Conservation (phyloP, 805 yeast genomes). For the Saccharomycopsis amapae region DNA sequence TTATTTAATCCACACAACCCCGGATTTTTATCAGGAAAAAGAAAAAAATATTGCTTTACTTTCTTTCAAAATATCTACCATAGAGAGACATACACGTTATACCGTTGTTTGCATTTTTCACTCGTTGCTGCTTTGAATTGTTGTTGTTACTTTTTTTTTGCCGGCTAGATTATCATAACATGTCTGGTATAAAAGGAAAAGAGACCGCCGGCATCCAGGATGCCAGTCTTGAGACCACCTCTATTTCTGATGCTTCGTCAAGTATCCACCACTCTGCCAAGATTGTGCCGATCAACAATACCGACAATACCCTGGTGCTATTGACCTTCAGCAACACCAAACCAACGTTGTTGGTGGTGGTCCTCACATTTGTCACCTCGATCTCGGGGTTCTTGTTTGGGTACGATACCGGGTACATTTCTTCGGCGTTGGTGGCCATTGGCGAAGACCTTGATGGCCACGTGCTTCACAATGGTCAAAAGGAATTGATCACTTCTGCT, state of each 20-base stretch:
- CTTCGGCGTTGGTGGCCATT: conserved; percentile 83
- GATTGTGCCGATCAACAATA: conserved; percentile 23
- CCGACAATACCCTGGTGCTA: conserved; percentile 41
- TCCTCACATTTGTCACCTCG: conserved; percentile 69
- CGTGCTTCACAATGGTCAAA: conserved; percentile 62
- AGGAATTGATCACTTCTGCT: conserved; percentile 88
- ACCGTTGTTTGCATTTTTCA: no score
- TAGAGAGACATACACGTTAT: no score
- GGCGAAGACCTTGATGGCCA: conserved; percentile 64
- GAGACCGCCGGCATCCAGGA: no score
- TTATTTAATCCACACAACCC: no score
- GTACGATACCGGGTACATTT: conserved; percentile 94
- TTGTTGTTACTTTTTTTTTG: no score
- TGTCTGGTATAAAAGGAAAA: no score
- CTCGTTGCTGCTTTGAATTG: no score
- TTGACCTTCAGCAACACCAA: conserved; percentile 39
- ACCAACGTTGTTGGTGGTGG: conserved; percentile 59
- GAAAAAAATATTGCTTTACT: no score
- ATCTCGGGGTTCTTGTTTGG: conserved; percentile 97
- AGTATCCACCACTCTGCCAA: conserved; percentile 1
- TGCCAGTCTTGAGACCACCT: no score
- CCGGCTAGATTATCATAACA: no score
- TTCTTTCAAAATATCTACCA: no score
- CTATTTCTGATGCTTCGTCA: not conserved
- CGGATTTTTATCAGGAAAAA: no score